Base-by-base conservation (phyloP, 1,284 basidiomycete genomes). In the Cutaneotrichosporon mucoides region DNA sequence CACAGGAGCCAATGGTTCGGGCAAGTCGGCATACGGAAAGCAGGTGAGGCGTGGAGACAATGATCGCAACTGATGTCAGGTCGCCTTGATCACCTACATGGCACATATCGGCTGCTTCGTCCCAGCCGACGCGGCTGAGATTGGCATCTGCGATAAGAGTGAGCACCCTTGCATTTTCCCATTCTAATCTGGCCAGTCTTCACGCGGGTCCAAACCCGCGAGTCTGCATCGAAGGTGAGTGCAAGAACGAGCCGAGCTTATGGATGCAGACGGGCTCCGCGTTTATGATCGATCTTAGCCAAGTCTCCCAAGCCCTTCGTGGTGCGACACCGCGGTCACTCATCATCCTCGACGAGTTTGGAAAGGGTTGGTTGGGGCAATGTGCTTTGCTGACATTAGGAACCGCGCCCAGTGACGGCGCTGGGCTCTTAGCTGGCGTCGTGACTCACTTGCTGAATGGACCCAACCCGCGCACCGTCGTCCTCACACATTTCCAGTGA, bases 221-320 rank as follows among this genome's bases (percentile, higher is more conserved):
- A 98, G 81, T 93, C 92, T 1, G 87, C 92, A 16, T 92, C 92
- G 3, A 91, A 87, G 80, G 92, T 91, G 73, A 70, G 66, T 4
- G 4, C 24, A 2, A 24, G 3, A 24, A 24, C 3, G n/a, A n/a
- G n/a, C n/a, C n/a, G n/a, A n/a, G 24, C 24, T 24, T 3, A 24
- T 24, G 24, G n/a, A n/a, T 24, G 2, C 67, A 94, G 91, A 84
- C 86, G 1, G 89, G 92, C 69, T 95, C 92, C 4, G 90, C 92
- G 1, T 97, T 97, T 78, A 93, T 96, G 90, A 95, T 95, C 70
- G 94, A 98, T 75, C 82, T 96, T 42, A 88, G 89, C 70, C 94
- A 98, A 80, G 90, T 96, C 4, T 92, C 91, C 7, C 81, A 90
- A 47, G 89, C 90, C 40, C 80, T 97, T 38, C 86, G 93, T 41